A percentile compares a stretch with the other conserved stretches of the same genome.
These are phyloP conservation scores for Casaregolazyma suthepensis DNA, from an alignment of 1,139 yeast species.

Conservation along the genomic window DNA sequence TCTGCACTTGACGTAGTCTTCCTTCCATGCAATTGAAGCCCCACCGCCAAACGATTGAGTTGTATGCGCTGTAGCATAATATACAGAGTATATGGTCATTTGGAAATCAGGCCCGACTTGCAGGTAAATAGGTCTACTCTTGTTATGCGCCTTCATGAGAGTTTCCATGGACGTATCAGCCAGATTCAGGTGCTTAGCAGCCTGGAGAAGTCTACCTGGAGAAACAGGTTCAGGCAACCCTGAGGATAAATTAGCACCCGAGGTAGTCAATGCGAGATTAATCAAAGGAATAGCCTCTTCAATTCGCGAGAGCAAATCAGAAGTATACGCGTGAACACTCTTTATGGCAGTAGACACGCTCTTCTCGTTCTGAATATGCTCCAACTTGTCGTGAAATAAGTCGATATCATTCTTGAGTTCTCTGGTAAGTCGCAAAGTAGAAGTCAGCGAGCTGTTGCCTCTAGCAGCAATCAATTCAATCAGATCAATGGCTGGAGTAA, in stretches of 20 bases:
- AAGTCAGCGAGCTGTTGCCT: conserved; percentile 59
- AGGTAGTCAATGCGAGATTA: conserved; percentile 60
- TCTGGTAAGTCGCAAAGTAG: conserved; percentile 51
- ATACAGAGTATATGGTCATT: conserved; percentile 56
- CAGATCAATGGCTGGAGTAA: conserved; percentile 64
- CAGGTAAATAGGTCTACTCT: conserved; percentile 9
- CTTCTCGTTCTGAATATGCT: conserved; percentile 21
- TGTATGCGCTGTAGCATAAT: conserved; percentile 22
- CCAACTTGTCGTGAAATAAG: conserved; percentile 49
- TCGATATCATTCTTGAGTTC: conserved; percentile 56
- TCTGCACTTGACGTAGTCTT: conserved; percentile 55
- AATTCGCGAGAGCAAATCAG: conserved; percentile 44
- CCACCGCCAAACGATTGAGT: conserved; percentile 5
- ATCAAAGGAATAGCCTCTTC: conserved; percentile 69
- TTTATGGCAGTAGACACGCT: conserved; percentile 31
- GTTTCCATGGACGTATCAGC: conserved; percentile 35
- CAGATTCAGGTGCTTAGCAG: conserved; percentile 45
- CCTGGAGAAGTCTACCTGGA: conserved; percentile 62
- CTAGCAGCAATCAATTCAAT: conserved; percentile 64
- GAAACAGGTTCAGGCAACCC: conserved; percentile 50
- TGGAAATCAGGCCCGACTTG: conserved; percentile 60
- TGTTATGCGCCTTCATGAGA: background rate
- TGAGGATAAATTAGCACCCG: conserved; percentile 58
- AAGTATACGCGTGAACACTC: conserved; percentile 41
- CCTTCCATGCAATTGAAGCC: conserved; percentile 61